Evolutionary conservation across 2,329 filamentous ascomycete species (phyloP).

Genomic region (Fusarium sp.): DNA sequence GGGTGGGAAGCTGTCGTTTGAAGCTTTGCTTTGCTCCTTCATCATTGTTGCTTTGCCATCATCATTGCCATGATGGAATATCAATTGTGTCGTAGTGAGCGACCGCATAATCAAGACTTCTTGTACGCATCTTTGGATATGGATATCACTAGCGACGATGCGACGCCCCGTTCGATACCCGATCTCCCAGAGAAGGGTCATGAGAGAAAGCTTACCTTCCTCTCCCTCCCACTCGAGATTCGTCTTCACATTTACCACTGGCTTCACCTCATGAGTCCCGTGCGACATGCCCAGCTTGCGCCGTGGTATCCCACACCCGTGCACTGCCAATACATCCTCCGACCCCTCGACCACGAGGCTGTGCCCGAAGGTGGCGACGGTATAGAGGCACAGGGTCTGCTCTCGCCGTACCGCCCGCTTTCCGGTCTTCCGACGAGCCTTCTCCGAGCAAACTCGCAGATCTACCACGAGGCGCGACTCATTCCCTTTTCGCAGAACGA

Average conservation of each 20-base stretch:
- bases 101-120: background rate
- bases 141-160: slow-evolving; percentile 13
- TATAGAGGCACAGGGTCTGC: slow-evolving; percentile 10
- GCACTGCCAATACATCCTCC: slow-evolving; percentile 49
- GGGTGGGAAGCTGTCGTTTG: slow-evolving; percentile 1
- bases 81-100: slow-evolving; percentile 31
- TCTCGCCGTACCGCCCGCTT: slow-evolving; percentile 53
- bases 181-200: slow-evolving; percentile 2
- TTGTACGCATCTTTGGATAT: slow-evolving; percentile 8
- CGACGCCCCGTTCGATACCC: slow-evolving; percentile 15
- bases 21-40: background rate
- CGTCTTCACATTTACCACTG: slow-evolving; percentile 61
- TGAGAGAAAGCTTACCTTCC: slow-evolving; percentile 23
- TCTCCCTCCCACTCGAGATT: slow-evolving; percentile 59
- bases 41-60: background rate
- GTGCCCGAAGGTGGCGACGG: background rate
- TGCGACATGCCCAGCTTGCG: slow-evolving; percentile 54
- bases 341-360: slow-evolving; percentile 20
- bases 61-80: slow-evolving; percentile 14
- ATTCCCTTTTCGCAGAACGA: slow-evolving; percentile 59
- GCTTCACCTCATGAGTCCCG: slow-evolving; percentile 54
- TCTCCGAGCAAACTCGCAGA: slow-evolving; percentile 53
- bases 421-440: slow-evolving; percentile 57
- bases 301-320: slow-evolving; percentile 55
- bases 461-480: slow-evolving; percentile 57